Base-by-base conservation (phyloP, 169 alveolate genomes). In the Plasmodium gonderi region DNA sequence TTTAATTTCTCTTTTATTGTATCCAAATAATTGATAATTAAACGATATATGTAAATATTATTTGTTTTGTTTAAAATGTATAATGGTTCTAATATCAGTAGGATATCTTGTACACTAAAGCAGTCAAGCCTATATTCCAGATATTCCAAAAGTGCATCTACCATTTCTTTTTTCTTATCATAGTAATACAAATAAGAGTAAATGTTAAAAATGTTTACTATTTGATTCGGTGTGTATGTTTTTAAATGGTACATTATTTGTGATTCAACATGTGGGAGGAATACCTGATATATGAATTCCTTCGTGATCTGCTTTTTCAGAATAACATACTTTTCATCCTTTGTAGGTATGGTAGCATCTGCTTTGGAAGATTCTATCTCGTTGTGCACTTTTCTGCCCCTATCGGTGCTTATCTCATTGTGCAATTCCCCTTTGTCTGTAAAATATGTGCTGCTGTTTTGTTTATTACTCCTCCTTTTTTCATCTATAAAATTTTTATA, bases 181-280 rank as follows among this genome's bases (percentile, higher is more conserved):
- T 20, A 89, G 80, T 77, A 89, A 49, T 89, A 89, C 11, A 89
- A 79, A 45, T 89, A 89, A 7, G 93, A 89, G 26, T 89, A 89
- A 0, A 89, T 31, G 8, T 89, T 36, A 65, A 89, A 89, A 1
- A 89, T 89, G 9, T 54, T 89, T 2, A 89, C 93, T 17, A 89
- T 89, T 77, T 89, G 93, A 68, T 54, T 79, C 23, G 93, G 93
- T 9, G 93, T 89, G 40, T 89, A 89, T 1, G 93, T 87, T 78
- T 87, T 87, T 23, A 87, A 1, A 14, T 87, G 93, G 79, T 87
- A 40, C 9, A 89, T 89, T n/a, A 89, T 89, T 77, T 89, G 93
- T 0, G 93, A 77, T 36, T 89, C 93, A 1, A 89, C 93, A 68
- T 89, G 93, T 3, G 93, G 93, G 36, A 89, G 80, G 49, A 89